These are phyloP conservation scores for Naganishia sp. DNA, from an alignment of 1,284 basidiomycete species.

Conservation along the genomic window DNA sequence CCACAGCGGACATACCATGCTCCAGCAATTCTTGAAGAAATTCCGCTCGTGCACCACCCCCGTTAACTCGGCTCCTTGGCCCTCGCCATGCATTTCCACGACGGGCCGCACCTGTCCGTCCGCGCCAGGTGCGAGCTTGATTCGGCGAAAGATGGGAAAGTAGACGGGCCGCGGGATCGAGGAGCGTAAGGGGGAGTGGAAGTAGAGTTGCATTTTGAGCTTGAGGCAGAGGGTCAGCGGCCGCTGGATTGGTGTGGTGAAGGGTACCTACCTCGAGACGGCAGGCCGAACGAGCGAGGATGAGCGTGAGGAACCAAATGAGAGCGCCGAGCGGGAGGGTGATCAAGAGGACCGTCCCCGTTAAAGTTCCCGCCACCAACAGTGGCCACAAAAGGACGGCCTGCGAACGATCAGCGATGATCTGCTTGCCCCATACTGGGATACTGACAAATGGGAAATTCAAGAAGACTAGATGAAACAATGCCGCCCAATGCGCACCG, in stretches of 20 bases:
- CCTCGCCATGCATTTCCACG: slow-evolving; percentile 23
- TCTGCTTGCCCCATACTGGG: neutral
- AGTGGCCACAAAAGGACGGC: slow-evolving; percentile 50
- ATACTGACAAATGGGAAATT: slow-evolving; percentile 52
- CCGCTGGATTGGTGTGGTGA: no score
- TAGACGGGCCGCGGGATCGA: slow-evolving; percentile 37
- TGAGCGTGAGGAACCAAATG: slow-evolving; percentile 52
- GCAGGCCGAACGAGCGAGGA: slow-evolving; percentile 49
- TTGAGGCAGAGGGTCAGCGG: slow-evolving; percentile 20
- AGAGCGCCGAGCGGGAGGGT: slow-evolving; percentile 51
- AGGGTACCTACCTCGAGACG: slow-evolving; percentile 40
- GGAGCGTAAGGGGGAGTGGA: slow-evolving; percentile 41
- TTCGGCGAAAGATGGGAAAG: slow-evolving; percentile 49
- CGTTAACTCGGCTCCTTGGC: slow-evolving; percentile 10
- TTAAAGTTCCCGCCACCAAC: slow-evolving; percentile 49
- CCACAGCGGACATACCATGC: slow-evolving; percentile 44
- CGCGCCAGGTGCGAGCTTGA: slow-evolving; percentile 32
- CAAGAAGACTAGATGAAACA: slow-evolving; percentile 46
- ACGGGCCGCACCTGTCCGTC: slow-evolving; percentile 30
- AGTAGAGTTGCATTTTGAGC: slow-evolving; percentile 47
- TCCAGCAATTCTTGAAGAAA: slow-evolving; percentile 49
- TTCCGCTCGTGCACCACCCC: slow-evolving; percentile 47
- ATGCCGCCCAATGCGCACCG: slow-evolving; percentile 43
- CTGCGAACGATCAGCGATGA: slow-evolving; percentile 34
- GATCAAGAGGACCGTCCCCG: slow-evolving; percentile 51